A percentile compares a stretch with the other conserved stretches of the same genome.
Evolutionary conservation across 306 rosid species (phyloP).

Genomic region (Quercus alba): DNA sequence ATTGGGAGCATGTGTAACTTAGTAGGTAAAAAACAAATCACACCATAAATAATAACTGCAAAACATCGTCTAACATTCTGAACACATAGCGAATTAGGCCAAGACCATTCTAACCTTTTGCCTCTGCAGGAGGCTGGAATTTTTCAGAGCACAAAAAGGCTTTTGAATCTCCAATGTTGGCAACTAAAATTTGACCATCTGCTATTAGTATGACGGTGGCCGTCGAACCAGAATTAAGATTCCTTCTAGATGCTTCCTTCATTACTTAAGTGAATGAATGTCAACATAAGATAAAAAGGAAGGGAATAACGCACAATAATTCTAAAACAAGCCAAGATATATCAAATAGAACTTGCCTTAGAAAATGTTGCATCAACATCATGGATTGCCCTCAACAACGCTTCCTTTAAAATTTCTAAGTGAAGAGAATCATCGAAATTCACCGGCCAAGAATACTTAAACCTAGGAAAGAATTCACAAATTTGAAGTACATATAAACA

Average conservation of each 20-base stretch:
- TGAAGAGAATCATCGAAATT: slow-evolving; percentile 66
- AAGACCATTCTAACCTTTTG: slow-evolving; percentile 65
- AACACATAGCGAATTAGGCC: slow-evolving; percentile 8
- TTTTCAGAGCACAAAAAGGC: slow-evolving; percentile 87
- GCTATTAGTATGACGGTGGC: slow-evolving; percentile 75
- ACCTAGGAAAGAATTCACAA: slow-evolving; percentile 50
- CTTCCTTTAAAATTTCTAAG: slow-evolving; percentile 93
- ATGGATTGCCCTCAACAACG: slow-evolving; percentile 77
- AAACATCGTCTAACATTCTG: neutral
- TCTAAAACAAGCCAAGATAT: slow-evolving; percentile 15
- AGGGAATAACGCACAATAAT: slow-evolving; percentile 7
- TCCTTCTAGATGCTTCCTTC: slow-evolving; percentile 79
- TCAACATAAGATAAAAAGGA: slow-evolving; percentile 31
- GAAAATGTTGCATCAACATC: slow-evolving; percentile 86
- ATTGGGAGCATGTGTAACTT: no score
- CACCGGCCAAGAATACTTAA: slow-evolving; percentile 53
- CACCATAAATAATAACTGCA: slow-evolving; percentile 5
- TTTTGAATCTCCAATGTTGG: slow-evolving; percentile 94
- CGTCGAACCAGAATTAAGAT: slow-evolving; percentile 75
- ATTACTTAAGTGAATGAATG: slow-evolving; percentile 35
- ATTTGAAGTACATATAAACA: slow-evolving; percentile 11
- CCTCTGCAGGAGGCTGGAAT: slow-evolving; percentile 71
- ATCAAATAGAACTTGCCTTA: slow-evolving; percentile 47
- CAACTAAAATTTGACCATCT: slow-evolving; percentile 86
- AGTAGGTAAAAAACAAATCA: neutral